These are phyloP conservation scores for Prunus campanulata DNA, from an alignment of 306 rosid genomes.

Conservation along the genomic window DNA sequence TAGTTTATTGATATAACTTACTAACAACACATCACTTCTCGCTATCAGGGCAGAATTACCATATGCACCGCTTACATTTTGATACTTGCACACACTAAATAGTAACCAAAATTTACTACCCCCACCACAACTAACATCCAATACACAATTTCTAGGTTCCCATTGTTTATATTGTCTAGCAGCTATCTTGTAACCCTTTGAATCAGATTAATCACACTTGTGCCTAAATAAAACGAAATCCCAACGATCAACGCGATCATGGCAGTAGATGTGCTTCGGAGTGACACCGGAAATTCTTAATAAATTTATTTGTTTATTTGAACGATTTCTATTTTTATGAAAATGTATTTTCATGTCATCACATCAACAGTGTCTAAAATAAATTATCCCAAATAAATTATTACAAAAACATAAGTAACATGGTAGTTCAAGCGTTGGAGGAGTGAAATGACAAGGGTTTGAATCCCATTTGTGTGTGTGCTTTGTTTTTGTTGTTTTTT, in stretches of 20 bases:
- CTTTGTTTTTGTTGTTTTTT: too few species aligned
- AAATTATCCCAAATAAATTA: too few species aligned
- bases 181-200: conserved; percentile 51
- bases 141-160: conserved; percentile 48
- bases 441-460: too few species aligned
- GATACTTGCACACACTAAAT: conserved; percentile 38
- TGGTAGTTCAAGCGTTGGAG: too few species aligned
- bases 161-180: conserved; percentile 51
- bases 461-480: too few species aligned
- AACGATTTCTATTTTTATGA: too few species aligned
- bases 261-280: conserved; percentile 54
- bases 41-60: neutral
- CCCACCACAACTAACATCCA: conserved; percentile 55
- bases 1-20: too few species aligned
- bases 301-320: neutral
- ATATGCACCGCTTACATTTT: conserved; percentile 16
- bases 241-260: conserved; percentile 49
- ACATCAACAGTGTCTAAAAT: too few species aligned
- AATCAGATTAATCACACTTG: conserved; percentile 35
- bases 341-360: too few species aligned
- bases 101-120: conserved; percentile 49
- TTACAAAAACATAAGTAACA: too few species aligned
- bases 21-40: neutral
- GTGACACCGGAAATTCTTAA: conserved; percentile 55
- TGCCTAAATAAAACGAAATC: conserved; percentile 45